Evolutionary conservation across 208 protist species (phyloP), one percentile per base, ranked within the genome.

Genomic region (Giardia muris): DNA sequence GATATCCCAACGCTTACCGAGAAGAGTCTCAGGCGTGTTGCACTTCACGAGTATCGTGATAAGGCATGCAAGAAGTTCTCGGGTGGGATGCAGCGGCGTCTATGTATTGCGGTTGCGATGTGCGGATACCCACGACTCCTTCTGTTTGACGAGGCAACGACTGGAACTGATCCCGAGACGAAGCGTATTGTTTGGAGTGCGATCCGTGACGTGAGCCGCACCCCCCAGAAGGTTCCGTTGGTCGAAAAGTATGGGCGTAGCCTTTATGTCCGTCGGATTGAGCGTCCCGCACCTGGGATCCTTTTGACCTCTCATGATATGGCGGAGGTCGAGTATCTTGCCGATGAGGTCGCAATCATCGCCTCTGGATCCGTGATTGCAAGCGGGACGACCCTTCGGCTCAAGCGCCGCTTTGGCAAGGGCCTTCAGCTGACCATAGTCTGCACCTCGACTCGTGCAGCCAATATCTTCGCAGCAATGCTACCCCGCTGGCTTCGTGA

Each of bases 91-190:
- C 94, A 96, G 92, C 92, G 96, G 57, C 93, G 94, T 39, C 86
- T 97, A 2, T 95, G 90, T 44, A 92, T 97, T 47, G 95, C 94
- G 42, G 95, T 96, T 93, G 93, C 96, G 4, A 92, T 97, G 0
- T 94, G 96, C 87, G 96, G 96, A 44, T 87, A 94, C 47, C 92
- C 95, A 19, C 30, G 91, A 0, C 10, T 97, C 42, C 87, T 96
- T 0, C 93, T 96, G 43, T 92, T 97, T 30, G 96, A 97, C 92
- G 96, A 93, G 43, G 46, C 91, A 22, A 47, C 91, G 0, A 76
- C 93, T 39, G 93, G 93, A 39, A 30, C 92, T 19, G 93, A 93
- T 43, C 30, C 67, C 10, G 39, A 42, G 0, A 48, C 67, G 1
- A 10, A 90, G 43, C 0, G 91, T 42, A 0, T 10, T 0, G 22